phyloP scores from a whole-genome alignment of 176 grass and related monocot species.

The Alloteropsis semialata region DNA sequence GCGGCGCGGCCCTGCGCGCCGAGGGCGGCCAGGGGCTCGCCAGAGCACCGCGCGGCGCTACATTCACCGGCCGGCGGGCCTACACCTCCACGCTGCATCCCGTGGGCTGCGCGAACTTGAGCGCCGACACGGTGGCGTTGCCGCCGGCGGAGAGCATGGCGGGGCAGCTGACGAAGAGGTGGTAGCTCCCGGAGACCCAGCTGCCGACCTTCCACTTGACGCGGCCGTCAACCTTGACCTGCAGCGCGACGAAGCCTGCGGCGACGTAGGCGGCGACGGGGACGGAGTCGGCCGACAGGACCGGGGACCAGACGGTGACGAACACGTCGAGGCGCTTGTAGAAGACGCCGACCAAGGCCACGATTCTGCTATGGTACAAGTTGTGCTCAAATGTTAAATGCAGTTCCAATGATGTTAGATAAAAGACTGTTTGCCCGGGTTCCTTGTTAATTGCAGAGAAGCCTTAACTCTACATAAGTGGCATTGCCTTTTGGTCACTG shows the following conservation, averaged over 20 bases:
- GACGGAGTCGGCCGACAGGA: conserved; percentile 25
- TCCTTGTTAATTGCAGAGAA: conserved; percentile 11
- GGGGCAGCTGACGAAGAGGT: conserved; percentile 74
- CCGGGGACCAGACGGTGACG: conserved; percentile 59
- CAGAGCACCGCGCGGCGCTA: neutral
- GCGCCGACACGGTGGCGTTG: neutral
- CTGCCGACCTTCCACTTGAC: conserved; percentile 68
- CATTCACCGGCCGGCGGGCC: neutral
- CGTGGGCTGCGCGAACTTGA: conserved; percentile 51
- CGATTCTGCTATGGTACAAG: conserved; percentile 13
- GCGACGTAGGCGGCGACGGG: conserved; percentile 28
- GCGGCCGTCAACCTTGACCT: conserved; percentile 40
- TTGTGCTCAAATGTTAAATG: conserved; percentile 1
- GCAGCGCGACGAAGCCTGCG: conserved; percentile 30
- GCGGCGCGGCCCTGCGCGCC: too few species aligned
- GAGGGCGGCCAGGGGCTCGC: too few species aligned
- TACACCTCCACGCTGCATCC: conserved; percentile 64
- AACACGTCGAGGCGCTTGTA: conserved; percentile 48
- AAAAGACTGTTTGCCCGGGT: neutral
- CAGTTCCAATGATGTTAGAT: conserved; percentile 11
- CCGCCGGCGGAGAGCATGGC: conserved; percentile 29
- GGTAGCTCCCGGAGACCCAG: conserved; percentile 62
- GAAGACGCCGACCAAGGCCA: conserved; percentile 13
- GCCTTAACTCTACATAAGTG: neutral
- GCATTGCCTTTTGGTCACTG: neutral